Percentiles rank a stretch among this genome's conserved stretches.
Evolutionary conservation across 2,329 filamentous ascomycete species (phyloP).

Genomic region (Fusarium sulawesiense): DNA sequence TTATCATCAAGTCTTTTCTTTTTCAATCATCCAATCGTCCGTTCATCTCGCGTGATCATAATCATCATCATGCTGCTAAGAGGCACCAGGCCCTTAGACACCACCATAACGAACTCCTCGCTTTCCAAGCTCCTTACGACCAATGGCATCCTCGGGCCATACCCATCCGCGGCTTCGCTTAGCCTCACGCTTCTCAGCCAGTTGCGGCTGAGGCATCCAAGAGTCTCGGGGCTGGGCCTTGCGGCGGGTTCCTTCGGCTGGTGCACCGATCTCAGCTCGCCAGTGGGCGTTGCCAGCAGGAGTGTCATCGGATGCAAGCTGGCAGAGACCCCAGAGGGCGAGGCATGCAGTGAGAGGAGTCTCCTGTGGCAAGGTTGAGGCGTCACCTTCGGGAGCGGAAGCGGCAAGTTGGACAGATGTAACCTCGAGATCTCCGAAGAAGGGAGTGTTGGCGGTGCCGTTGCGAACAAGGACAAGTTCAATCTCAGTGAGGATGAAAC

Average conservation of each 20-base stretch:
- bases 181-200: constrained; percentile 79
- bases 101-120: constrained; percentile 69
- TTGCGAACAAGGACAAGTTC: constrained; percentile 91
- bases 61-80: constrained; percentile 22
- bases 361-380: constrained; percentile 50
- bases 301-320: constrained; percentile 71
- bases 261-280: constrained; percentile 78
- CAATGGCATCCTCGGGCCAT: constrained; percentile 77
- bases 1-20: constrained; percentile 31
- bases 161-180: constrained; percentile 81
- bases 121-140: constrained; percentile 77
- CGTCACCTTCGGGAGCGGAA: constrained; percentile 46
- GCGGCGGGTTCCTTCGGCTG: constrained; percentile 76
- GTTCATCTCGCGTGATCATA: constrained; percentile 19
- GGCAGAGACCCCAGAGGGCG: constrained; percentile 82
- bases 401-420: constrained; percentile 68
- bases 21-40: constrained; percentile 30
- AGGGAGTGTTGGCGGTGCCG: constrained; percentile 76
- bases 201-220: constrained; percentile 81
- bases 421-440: constrained; percentile 91
- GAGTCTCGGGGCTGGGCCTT: constrained; percentile 76
- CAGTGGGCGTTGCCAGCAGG: constrained; percentile 69
- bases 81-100: constrained; percentile 32
- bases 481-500: constrained; percentile 96
- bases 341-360: constrained; percentile 75